phyloP scores from a whole-genome alignment of 805 yeast species.

The Ogataea chonburiensis region DNA sequence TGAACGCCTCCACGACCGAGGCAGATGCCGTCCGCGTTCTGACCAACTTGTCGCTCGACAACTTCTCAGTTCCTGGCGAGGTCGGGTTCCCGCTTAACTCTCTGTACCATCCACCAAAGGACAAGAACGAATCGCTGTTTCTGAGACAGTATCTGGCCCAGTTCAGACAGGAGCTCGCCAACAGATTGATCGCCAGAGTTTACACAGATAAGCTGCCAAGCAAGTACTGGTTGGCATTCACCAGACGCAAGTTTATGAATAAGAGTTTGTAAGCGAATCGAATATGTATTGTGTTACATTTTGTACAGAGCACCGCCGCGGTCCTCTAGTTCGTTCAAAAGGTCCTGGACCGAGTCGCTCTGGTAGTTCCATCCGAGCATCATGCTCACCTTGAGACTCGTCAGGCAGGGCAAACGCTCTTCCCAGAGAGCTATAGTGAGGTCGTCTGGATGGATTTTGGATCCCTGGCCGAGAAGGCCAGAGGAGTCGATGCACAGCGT shows the following conservation, averaged over 20 bases:
- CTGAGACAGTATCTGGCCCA: slow-evolving; percentile 82
- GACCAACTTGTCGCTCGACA: slow-evolving; percentile 83
- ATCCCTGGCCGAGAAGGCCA: slow-evolving; percentile 81
- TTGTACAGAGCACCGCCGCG: slow-evolving; percentile 72
- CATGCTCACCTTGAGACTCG: slow-evolving; percentile 63
- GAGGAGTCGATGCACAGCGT: slow-evolving; percentile 75
- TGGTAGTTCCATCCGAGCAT: slow-evolving; percentile 83
- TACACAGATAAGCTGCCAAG: slow-evolving; percentile 74
- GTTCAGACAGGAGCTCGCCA: slow-evolving; percentile 90
- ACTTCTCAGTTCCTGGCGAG: slow-evolving; percentile 92
- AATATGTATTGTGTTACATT: slow-evolving; percentile 22
- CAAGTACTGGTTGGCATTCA: slow-evolving; percentile 94
- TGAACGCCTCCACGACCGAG: slow-evolving; percentile 48
- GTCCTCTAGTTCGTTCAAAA: slow-evolving; percentile 69
- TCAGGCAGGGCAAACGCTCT: slow-evolving; percentile 66
- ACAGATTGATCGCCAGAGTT: slow-evolving; percentile 71
- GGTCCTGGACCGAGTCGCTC: slow-evolving; percentile 57
- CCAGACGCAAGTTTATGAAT: slow-evolving; percentile 94
- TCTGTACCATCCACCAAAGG: slow-evolving; percentile 69
- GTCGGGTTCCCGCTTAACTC: slow-evolving; percentile 90
- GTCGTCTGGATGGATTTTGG: slow-evolving; percentile 85
- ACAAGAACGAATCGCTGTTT: slow-evolving; percentile 72
- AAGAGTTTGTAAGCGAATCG: slow-evolving; percentile 53
- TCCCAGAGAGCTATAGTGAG: slow-evolving; percentile 81
- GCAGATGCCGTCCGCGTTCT: slow-evolving; percentile 66